phyloP scores from a whole-genome alignment of 345 rosid species.

The Atalantia buxifolia region DNA sequence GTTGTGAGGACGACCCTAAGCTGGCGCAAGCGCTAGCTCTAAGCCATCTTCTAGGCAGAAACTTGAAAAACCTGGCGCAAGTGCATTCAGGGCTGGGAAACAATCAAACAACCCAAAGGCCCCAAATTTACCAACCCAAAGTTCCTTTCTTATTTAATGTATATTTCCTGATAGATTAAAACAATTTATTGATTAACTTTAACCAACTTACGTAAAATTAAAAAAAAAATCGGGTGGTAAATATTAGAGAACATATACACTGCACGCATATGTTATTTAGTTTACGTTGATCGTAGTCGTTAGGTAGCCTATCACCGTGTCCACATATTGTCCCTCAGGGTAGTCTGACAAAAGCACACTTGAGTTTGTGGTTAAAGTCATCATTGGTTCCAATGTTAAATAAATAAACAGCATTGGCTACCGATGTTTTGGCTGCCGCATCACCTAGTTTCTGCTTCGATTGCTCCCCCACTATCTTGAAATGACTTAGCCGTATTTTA shows the following conservation, averaged over 20 bases:
- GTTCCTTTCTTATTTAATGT: conserved; percentile 10
- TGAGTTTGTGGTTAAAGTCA: neutral
- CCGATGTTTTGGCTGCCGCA: conserved; percentile 18
- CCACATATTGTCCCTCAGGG: neutral
- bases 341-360: neutral
- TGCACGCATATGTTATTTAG: too few relatives aligned
- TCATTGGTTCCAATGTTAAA: conserved; percentile 33
- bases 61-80: neutral
- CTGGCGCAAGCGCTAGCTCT: too few relatives aligned
- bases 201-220: neutral
- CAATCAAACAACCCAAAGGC: conserved; percentile 17
- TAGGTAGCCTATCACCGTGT: conserved; percentile 14
- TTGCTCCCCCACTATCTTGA: conserved; percentile 26
- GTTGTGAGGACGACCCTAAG: too few relatives aligned
- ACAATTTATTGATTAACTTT: neutral
- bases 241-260: too few relatives aligned
- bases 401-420: conserved; percentile 42
- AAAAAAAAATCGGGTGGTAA: too few relatives aligned
- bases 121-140: neutral
- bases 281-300: conserved; percentile 4
- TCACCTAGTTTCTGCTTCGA: conserved; percentile 36
- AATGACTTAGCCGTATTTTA: conserved; percentile 28
- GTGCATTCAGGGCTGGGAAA: neutral
- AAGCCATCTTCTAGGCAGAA: conserved; percentile 9
- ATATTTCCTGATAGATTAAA: neutral